Evolutionary conservation across 2,329 filamentous ascomycete genomes (phyloP).

Genomic region (Xylariaceae sp.): DNA sequence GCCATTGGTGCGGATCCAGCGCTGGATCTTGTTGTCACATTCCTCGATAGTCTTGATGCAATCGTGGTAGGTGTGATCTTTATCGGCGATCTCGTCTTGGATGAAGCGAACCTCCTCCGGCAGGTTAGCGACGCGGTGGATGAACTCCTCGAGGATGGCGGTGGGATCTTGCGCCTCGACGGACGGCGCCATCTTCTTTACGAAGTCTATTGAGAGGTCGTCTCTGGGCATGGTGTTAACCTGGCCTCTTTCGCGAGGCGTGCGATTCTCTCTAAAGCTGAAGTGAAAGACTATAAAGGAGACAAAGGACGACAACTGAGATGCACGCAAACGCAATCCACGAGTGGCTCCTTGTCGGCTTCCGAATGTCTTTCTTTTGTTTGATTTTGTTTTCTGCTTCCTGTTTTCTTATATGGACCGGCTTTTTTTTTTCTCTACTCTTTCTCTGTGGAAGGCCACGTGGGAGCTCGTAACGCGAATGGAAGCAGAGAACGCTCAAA

Average conservation of each 20-base stretch:
- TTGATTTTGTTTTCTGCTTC: conserved; percentile 29
- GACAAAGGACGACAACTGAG: conserved; percentile 2
- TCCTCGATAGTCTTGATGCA: conserved; percentile 64
- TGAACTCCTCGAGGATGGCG: conserved; percentile 73
- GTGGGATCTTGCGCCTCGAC: conserved; percentile 58
- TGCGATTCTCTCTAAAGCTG: conserved; percentile 16
- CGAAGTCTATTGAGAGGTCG: conserved; percentile 66
- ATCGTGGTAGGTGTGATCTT: conserved; percentile 67
- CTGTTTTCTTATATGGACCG: conserved; percentile 18
- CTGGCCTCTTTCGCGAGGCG: conserved; percentile 30
- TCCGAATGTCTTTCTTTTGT: conserved; percentile 24
- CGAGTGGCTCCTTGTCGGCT: conserved; percentile 2
- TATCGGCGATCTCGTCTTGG: conserved; percentile 76
- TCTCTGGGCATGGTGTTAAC: conserved; percentile 69
- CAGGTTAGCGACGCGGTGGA: conserved; percentile 68
- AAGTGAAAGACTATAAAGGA: not conserved
- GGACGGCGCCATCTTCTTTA: conserved; percentile 58
- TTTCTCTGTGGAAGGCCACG: conserved; percentile 23
- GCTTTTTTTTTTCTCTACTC: conserved; percentile 20
- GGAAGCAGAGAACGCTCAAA: not conserved
- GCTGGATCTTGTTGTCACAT: conserved; percentile 70
- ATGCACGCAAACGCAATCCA: conserved; percentile 11
- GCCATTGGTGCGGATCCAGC: conserved; percentile 72
- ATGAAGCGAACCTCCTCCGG: conserved; percentile 79
- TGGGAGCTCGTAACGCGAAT: conserved; percentile 8